Evolutionary conservation across 495 filamentous ascomycete species (phyloP), one percentile per base, ranked within the genome.

Genomic region (Apodospora peruviana): DNA sequence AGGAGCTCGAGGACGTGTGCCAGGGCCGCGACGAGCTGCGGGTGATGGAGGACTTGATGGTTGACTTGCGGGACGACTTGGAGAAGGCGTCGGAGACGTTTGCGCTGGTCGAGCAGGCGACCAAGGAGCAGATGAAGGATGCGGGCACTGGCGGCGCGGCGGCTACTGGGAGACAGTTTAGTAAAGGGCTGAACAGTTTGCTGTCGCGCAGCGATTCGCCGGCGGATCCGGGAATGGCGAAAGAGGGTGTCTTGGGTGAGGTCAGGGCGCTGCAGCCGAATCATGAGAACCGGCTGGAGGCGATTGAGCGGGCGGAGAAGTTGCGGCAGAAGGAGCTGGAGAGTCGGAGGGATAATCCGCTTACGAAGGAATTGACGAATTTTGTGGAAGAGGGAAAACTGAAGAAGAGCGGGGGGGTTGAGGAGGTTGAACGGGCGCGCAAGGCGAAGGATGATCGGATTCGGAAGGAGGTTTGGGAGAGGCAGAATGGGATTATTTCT

Each of bases 261-360:
- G 94, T 99, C 8, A 81, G 91, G 24, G 93, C 91, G 25, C 72
- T 99, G 38, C 91, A 91, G 59, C 94, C 94, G 1, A 96, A 99
- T 55, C 93, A 99, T 56, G 89, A 96, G 68, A 82, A 82, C 45
- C 78, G 93, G 45, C 69, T 97, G 0, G 94, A 96, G 68, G 93
- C 93, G 9, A 99, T 99, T 53, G 91, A 96, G 65, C 81, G 91
- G 19, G 90, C 91, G 1, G 93, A 98, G 70, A 91, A 88, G 71
- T 74, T 87, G 11, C 71, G 93, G 21, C 86, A 90, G 69, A 86
- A 86, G 56, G 94, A 97, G 60, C 75, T 98, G 0, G 90, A 91
- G 68, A 81, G 68, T 44, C 78, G 91, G 7, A 73, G 72, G 9
- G 84, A 81, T 12, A 89, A 87, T 45, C 84, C 88, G 19, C 88